Percentiles rank a stretch among this genome's conserved stretches.
These are phyloP conservation scores for Fusarium cyanostomum DNA, from an alignment of 2,329 filamentous ascomycete species.

Conservation along the genomic window DNA sequence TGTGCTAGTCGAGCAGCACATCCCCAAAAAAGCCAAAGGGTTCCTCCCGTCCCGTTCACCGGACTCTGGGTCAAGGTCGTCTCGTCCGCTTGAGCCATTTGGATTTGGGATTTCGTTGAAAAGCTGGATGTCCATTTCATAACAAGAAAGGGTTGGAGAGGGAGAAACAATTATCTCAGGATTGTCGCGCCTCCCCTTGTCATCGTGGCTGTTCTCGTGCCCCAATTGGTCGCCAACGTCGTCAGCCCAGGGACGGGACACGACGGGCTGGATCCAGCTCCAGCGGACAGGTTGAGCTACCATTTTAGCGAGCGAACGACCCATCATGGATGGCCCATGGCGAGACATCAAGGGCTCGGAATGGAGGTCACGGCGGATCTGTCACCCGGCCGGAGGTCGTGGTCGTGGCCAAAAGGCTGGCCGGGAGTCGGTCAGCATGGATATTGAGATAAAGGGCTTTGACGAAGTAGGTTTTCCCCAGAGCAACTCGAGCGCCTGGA, in stretches of 20 bases:
- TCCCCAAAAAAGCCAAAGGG: slow-evolving; percentile 41
- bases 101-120: slow-evolving; percentile 1
- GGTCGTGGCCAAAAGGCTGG: slow-evolving; percentile 25
- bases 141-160: neutral
- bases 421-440: slow-evolving; percentile 6
- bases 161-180: slow-evolving; percentile 5
- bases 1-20: slow-evolving; percentile 41
- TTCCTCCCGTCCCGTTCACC: slow-evolving; percentile 43
- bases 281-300: slow-evolving; percentile 44
- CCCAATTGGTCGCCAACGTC: slow-evolving; percentile 37
- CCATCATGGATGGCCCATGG: slow-evolving; percentile 35
- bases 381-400: slow-evolving; percentile 36
- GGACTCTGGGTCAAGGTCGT: slow-evolving; percentile 25
- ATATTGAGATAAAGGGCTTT: neutral
- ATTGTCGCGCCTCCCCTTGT: slow-evolving; percentile 26
- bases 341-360: slow-evolving; percentile 41
- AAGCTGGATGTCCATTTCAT: neutral
- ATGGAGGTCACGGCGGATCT: slow-evolving; percentile 42
- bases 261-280: slow-evolving; percentile 45
- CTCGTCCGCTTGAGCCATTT: slow-evolving; percentile 17
- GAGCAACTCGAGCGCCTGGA: neutral
- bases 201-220: slow-evolving; percentile 14
- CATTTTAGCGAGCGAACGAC: slow-evolving; percentile 40
- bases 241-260: slow-evolving; percentile 39
- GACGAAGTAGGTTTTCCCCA: neutral